A percentile compares a stretch with the other conserved stretches of the same genome.
Evolutionary conservation across 371 early-diverging fungal species (phyloP).

Genomic region (Mucor racemosus): DNA sequence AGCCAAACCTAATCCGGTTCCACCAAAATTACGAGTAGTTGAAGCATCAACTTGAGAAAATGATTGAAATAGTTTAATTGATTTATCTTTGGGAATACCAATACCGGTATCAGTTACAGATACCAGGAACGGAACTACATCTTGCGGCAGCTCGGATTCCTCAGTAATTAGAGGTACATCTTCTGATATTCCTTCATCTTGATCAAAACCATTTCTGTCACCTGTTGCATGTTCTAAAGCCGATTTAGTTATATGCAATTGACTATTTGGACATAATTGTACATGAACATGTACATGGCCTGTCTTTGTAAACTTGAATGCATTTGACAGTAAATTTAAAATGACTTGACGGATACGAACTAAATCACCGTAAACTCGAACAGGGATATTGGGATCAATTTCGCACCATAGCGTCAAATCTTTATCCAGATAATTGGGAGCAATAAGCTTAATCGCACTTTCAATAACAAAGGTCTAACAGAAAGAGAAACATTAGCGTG

Average conservation of each 20-base stretch:
- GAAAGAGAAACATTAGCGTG: conserved; percentile 25
- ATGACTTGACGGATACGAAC: conserved; percentile 48
- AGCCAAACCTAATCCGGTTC: conserved; percentile 52
- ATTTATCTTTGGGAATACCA: conserved; percentile 61
- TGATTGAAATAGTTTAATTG: conserved; percentile 56
- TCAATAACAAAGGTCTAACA: conserved; percentile 24
- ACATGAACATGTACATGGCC: conserved; percentile 40
- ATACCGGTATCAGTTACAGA: conserved; percentile 71
- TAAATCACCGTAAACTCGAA: conserved; percentile 40
- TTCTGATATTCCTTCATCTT: conserved; percentile 18
- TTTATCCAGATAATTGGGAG: conserved; percentile 33
- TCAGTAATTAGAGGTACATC: background rate
- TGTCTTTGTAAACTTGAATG: conserved; percentile 65
- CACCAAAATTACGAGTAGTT: conserved; percentile 58
- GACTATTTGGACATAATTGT: background rate
- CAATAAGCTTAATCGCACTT: conserved; percentile 24
- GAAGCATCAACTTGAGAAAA: conserved; percentile 66
- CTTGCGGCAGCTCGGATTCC: background rate
- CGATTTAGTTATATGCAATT: background rate
- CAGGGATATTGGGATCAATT: conserved; percentile 51
- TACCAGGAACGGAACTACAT: conserved; percentile 25
- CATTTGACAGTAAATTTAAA: conserved; percentile 58
- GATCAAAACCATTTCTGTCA: background rate
- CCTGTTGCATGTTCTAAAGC: conserved; percentile 33
- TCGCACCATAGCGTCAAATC: conserved; percentile 51